phyloP scores from a whole-genome alignment of 75 land plant species.

The Pinus taeda region DNA sequence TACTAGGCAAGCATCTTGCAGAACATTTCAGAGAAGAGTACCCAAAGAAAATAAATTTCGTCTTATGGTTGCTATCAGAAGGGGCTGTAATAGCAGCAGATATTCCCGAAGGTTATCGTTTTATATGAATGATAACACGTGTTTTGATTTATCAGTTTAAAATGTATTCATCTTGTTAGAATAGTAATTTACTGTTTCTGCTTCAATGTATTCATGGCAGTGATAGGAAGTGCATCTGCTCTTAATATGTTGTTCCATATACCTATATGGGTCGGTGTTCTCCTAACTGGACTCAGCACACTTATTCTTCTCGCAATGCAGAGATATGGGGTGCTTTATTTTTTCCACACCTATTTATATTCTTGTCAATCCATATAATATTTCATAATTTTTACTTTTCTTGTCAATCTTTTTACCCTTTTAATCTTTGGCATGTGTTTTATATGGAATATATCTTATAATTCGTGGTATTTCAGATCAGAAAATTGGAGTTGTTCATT shows the following conservation, averaged over 20 bases:
- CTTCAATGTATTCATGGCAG: slow-evolving; percentile 21
- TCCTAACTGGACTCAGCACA: slow-evolving; percentile 72
- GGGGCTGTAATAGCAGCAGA: slow-evolving; percentile 83
- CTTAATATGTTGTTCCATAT: slow-evolving; percentile 72
- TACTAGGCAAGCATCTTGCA: slow-evolving; percentile 66
- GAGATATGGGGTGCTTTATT: slow-evolving; percentile 62
- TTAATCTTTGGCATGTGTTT: too few species aligned
- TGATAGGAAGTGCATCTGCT: slow-evolving; percentile 91
- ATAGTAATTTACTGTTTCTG: neutral
- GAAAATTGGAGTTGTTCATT: slow-evolving; percentile 66
- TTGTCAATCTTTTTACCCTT: too few species aligned
- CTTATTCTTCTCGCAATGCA: slow-evolving; percentile 75
- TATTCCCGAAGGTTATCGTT: slow-evolving; percentile 77
- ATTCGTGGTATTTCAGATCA: slow-evolving; percentile 11
- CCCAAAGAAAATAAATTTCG: slow-evolving; percentile 47
- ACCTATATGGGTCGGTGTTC: slow-evolving; percentile 86
- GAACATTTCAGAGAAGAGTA: slow-evolving; percentile 81
- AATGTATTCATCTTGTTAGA: too few species aligned
- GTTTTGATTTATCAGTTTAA: neutral
- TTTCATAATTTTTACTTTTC: too few species aligned
- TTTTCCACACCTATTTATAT: neutral
- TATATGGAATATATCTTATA: too few species aligned
- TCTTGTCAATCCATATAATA: too few species aligned
- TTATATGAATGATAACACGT: neutral
- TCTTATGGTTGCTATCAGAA: slow-evolving; percentile 83